Evolutionary conservation across 495 filamentous ascomycete genomes (phyloP).

Genomic region (Penicillium paxilli): DNA sequence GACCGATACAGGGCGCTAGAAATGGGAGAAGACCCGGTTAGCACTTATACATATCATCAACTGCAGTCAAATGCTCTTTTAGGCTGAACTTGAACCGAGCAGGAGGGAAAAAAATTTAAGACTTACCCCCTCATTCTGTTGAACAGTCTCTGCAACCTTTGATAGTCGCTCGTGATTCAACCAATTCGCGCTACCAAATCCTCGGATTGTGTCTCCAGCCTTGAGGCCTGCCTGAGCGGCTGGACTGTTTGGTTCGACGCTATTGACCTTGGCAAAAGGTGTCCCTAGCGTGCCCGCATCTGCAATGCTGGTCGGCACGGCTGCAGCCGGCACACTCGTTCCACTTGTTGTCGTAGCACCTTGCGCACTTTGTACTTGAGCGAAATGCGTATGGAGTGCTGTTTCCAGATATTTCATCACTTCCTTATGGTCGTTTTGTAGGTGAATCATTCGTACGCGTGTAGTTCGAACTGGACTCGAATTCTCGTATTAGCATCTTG

Average conservation of each 20-base stretch:
- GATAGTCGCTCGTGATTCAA: conserved; percentile 82
- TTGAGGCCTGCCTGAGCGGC: conserved; percentile 81
- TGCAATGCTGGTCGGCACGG: conserved; percentile 8
- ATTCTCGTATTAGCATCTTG: conserved; percentile 12
- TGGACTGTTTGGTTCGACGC: conserved; percentile 74
- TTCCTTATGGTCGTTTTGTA: conserved; percentile 91
- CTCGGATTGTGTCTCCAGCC: conserved; percentile 77
- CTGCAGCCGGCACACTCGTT: conserved; percentile 27
- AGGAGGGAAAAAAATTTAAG: too few species aligned
- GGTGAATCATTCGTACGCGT: conserved; percentile 80
- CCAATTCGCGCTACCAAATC: conserved; percentile 79
- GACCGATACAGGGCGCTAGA: conserved; percentile 63
- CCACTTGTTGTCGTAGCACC: conserved; percentile 24
- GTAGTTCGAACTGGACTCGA: conserved; percentile 91
- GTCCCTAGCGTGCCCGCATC: conserved; percentile 51
- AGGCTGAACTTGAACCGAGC: too few species aligned
- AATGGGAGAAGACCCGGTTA: conserved; percentile 9
- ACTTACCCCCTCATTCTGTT: conserved; percentile 87
- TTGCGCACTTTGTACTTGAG: conserved; percentile 35
- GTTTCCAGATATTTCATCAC: conserved; percentile 81
- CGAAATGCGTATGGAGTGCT: conserved; percentile 74
- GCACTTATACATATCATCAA: too few species aligned
- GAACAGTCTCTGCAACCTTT: conserved; percentile 81
- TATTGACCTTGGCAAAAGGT: conserved; percentile 90
- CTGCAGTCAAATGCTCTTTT: too few species aligned